Percentiles rank a stretch among this genome's conserved stretches.
Conservation (phyloP, 73 alveolate species). For the Paramecium pentaurelia region DNA sequence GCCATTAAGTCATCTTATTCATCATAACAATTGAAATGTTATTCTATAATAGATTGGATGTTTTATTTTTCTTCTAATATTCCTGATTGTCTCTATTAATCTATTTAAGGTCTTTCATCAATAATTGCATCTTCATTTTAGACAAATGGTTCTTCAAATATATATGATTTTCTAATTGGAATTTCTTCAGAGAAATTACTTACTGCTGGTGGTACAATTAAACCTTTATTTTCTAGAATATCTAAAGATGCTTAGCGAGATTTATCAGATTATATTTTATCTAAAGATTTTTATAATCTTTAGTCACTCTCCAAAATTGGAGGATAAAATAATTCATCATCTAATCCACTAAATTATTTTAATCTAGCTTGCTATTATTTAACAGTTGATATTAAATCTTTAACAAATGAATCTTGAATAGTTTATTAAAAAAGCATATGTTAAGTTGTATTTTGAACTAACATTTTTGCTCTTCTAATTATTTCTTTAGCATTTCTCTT, state of each 20-base stretch:
- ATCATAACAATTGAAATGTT: neutral
- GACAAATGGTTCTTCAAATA: neutral
- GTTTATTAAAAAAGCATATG: neutral
- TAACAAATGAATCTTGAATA: neutral
- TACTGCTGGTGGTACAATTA: neutral
- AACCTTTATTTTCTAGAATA: neutral
- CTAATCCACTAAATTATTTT: neutral
- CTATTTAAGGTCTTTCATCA: neutral
- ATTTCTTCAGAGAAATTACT: neutral
- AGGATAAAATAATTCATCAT: neutral
- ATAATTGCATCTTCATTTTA: neutral
- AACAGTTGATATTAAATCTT: neutral
- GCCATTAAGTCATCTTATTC: neutral
- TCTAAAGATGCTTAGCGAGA: neutral
- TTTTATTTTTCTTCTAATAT: neutral
- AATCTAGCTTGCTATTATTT: neutral
- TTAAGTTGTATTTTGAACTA: neutral
- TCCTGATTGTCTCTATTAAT: neutral
- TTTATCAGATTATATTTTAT: neutral
- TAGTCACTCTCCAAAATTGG: neutral
- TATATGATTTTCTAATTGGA: neutral
- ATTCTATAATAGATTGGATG: neutral
- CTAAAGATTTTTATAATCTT: neutral
- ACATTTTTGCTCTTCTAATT: neutral
- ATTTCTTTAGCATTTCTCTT: neutral